Evolutionary conservation across 2,329 filamentous ascomycete species (phyloP), one percentile per base, ranked within the genome.

Genomic region (Dothistroma pini): DNA sequence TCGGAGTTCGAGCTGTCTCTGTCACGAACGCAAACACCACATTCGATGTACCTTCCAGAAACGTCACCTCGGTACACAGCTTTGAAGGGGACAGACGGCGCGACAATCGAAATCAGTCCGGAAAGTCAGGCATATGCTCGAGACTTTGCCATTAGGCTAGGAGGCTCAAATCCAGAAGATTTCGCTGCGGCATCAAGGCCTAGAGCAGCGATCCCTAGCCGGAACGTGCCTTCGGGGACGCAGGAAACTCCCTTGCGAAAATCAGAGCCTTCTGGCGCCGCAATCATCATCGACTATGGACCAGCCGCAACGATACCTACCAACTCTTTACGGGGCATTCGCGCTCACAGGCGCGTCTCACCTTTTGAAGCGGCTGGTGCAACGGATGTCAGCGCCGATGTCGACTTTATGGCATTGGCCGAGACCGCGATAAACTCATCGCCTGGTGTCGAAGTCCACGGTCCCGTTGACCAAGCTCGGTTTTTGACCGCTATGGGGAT

Each of bases 241-340:
- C 58, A 51, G 34, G 69, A 69, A 53, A 53, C 66, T 12, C 65
- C 69, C 1, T 61, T 75, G 6, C 78, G 81, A 0, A 93, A 91
- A 72, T 68, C 80, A 0, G 74, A 72, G 0, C 86, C 93, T 0
- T 88, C 87, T 0, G 95, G 95, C 54, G 95, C 93, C 9, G 95
- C 93, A 0, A 81, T 99, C n/a, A 91, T 99, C 68, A 86, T 99
- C 51, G 95, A 99, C 78, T 99, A 99, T 77, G 95, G 95, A 19
- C 89, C 93, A 4, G 76, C 86, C 2, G 81, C 86, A 60, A 89
- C 84, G 0, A 87, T 99, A 54, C 95, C 95, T 2, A 81, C 89
- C 62, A 96, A 96, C 80, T 96, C 92, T 0, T 83, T 99, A 22
- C 89, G 95, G 34, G 95, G 95, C 22, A 97, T 99, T 75, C 85